Evolutionary conservation across 495 filamentous ascomycete species (phyloP), one percentile per base, ranked within the genome.

Genomic region (Rhypophila decipiens): DNA sequence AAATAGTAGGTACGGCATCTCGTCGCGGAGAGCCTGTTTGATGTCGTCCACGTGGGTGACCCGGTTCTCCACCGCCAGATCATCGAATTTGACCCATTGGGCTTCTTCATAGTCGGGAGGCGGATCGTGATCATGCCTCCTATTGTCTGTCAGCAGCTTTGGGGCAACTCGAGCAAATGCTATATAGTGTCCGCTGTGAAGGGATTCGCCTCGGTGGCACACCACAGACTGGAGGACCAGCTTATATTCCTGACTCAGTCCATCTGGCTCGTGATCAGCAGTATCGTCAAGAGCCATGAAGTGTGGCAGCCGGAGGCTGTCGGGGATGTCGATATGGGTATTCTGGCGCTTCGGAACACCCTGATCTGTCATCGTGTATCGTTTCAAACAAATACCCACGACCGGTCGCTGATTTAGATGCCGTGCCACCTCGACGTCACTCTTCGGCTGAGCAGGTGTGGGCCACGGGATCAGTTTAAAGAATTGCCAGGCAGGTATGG

Each of bases 401-500:
- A 96, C 84, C 0, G 93, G 93, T 13, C 88, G 78, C 50, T 73
- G 65, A 39, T 64, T 71, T 21, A 76, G 72, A 44, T 76, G 67
- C 15, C 63, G 59, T 24, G 67, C 70, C n/a, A 76, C 71, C 31
- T 76, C 72, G 2, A 69, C 45, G 46, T 76, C 69, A 50, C 50
- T 73, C 34, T 56, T 62, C 5, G 72, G 72, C 21, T 68, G 20
- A n/a, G 18, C 5, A 22, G 19, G 4, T 23, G 51, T 18, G 31
- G 39, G 69, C 83, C 52, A 67, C 87, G 86, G 88, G 47, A 94
- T 90, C 33, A 95, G 67, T 58, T 82, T 86, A 65, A 96, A 96
- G 58, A 98, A 96, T 57, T 96, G 93, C 91, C 91, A 98, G 11
- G 93, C 93, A 11, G 91, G 93, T 75, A 98, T 95, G 61, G 91